Evolutionary conservation across 169 alveolate genomes (phyloP).

Genomic region (Ichthyophthirius multifiliis): DNA sequence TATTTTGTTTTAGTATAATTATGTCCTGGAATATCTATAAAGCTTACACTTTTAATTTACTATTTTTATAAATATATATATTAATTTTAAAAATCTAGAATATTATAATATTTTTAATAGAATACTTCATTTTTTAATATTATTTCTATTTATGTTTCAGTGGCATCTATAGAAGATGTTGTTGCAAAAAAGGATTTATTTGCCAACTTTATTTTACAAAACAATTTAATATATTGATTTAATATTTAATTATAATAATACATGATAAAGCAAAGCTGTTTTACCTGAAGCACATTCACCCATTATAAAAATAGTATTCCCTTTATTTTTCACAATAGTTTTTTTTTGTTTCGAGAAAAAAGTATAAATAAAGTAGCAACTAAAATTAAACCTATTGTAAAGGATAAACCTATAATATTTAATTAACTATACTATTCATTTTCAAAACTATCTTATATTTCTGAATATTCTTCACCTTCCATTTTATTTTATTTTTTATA

Average conservation of each 20-base stretch:
- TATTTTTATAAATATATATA: not conserved
- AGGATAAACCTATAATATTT: too few species aligned
- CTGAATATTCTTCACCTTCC: too few species aligned
- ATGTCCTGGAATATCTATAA: slow-evolving; percentile 2
- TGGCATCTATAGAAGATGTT: not conserved
- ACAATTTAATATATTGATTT: not conserved
- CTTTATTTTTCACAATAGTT: not conserved
- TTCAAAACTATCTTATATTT: too few species aligned
- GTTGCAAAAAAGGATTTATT: not conserved
- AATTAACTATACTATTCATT: too few species aligned
- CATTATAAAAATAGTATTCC: not conserved
- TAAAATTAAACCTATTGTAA: too few species aligned
- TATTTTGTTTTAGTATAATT: not conserved
- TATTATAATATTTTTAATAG: not conserved
- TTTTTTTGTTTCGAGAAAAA: too few species aligned
- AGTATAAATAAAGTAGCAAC: too few species aligned
- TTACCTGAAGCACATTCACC: slow-evolving; percentile 11
- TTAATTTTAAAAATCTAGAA: not conserved
- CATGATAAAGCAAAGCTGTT: not conserved
- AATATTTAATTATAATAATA: not conserved
- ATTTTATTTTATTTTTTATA: too few species aligned
- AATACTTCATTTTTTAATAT: not conserved
- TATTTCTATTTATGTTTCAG: not conserved
- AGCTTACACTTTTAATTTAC: not conserved
- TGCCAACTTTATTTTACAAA: not conserved